Evolutionary conservation across 768 basidiomycete genomes (phyloP), one percentile per base, ranked within the genome.

Genomic region (Hortiboletus campestris): DNA sequence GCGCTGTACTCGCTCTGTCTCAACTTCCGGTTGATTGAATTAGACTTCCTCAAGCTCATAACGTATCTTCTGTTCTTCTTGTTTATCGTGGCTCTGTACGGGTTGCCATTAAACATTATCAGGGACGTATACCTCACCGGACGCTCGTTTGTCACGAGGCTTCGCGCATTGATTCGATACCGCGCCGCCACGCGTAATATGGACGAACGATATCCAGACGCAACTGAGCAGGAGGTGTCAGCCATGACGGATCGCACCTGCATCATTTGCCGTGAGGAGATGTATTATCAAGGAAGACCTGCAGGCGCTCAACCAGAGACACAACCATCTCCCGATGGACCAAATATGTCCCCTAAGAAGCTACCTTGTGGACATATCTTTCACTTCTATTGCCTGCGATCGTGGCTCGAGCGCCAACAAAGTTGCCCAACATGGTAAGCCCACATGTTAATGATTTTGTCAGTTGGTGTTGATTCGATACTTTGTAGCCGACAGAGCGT

Each of bases 341-440:
- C 92, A 10, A 98, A 98, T 66, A 92, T 91, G 51, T 95, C 94
- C 14, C 95, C 96, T 2, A 99, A 99, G 76, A 95, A 93, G 68
- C 77, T 99, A 22, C 92, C 89, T 10, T 99, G 97, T 74, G 95
- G 95, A 1, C 97, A 99, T 70, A 86, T 97, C 41, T 99, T 99
- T 76, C 97, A 99, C 73, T 96, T 98, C 70, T 86, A 98, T 66
- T 99, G 97, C 72, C 81, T 99, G 59, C 82, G 94, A 39, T 95
- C 93, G 20, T 99, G 97, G 97, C 81, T 99, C 28, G 97, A 99
- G 72, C 82, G 97, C 42, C 97, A 99, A 71, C 97, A 98, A 72
- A 98, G 91, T 63, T 99, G 97, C 70, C 97, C 97, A 2, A 99
- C 97, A 40, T 99, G 96, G 96, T 96, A 47, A 72, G 87, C 11